Evolutionary conservation across 1,139 yeast species (phyloP).

Genomic region (Magnusiomyces clavatus): DNA sequence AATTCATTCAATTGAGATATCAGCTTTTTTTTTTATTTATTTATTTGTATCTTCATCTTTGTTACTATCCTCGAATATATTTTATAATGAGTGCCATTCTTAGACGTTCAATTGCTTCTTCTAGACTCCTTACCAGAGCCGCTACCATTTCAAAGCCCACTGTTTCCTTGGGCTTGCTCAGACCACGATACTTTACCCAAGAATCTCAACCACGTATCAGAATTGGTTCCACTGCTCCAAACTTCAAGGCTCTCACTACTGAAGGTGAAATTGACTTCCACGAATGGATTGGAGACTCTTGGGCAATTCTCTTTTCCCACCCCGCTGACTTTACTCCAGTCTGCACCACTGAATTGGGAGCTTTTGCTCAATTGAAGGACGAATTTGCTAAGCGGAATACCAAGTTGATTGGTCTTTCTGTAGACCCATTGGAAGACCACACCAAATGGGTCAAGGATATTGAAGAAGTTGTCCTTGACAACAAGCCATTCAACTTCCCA

Average conservation of each 20-base stretch:
- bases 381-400: constrained; percentile 75
- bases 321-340: constrained; percentile 95
- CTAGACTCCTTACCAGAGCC: constrained; percentile 8
- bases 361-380: constrained; percentile 76
- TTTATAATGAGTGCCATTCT: constrained; percentile 9
- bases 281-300: constrained; percentile 68
- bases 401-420: constrained; percentile 79
- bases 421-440: constrained; percentile 72
- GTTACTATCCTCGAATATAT: too few species aligned
- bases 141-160: constrained; percentile 6
- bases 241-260: constrained; percentile 72
- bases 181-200: constrained; percentile 17
- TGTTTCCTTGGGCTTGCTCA: constrained; percentile 11
- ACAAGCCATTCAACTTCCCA: constrained; percentile 70
- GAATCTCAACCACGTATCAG: constrained; percentile 43
- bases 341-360: constrained; percentile 91
- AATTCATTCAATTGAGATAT: too few species aligned
- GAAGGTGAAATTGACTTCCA: constrained; percentile 74
- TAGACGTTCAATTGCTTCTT: constrained; percentile 12
- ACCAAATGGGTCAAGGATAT: constrained; percentile 80
- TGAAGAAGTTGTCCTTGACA: constrained; percentile 60
- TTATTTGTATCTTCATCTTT: background rate
- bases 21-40: background rate
- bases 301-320: constrained; percentile 84
- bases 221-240: constrained; percentile 65